These are phyloP conservation scores for Moricandia moricandioides DNA, from an alignment of 345 rosid species.

Conservation along the genomic window DNA sequence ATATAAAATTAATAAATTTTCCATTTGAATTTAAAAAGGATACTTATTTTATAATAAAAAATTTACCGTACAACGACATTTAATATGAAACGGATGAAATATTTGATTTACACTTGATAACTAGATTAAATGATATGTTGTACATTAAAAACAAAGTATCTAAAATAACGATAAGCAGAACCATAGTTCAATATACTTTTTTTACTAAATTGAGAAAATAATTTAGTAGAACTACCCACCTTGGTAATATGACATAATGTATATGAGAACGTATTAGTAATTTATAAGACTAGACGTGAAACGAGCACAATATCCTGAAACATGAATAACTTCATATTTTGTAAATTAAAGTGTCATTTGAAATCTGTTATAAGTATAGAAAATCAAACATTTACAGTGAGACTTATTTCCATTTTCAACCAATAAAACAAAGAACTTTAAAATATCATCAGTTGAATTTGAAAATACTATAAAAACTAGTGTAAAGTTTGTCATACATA, in stretches of 20 bases:
- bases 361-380: neutral
- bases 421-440: neutral
- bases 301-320: neutral
- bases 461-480: neutral
- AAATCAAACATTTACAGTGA: neutral
- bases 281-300: neutral
- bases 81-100: too few species aligned
- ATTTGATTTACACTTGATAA: too few species aligned
- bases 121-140: neutral
- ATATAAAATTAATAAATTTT: too few species aligned
- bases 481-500: neutral
- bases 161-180: neutral
- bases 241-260: neutral
- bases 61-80: too few species aligned
- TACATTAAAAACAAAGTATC: neutral
- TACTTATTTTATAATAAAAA: too few species aligned
- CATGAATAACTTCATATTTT: neutral
- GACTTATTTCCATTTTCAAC: neutral
- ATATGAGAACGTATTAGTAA: neutral
- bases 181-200: neutral
- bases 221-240: neutral
- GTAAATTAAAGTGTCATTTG: neutral
- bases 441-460: conserved; percentile 4
- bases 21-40: neutral
- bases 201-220: neutral